A percentile compares a stretch with the other conserved stretches of the same genome.
These are phyloP conservation scores for Aquanectria penicillioides DNA, from an alignment of 2,329 filamentous ascomycete genomes.

Conservation along the genomic window DNA sequence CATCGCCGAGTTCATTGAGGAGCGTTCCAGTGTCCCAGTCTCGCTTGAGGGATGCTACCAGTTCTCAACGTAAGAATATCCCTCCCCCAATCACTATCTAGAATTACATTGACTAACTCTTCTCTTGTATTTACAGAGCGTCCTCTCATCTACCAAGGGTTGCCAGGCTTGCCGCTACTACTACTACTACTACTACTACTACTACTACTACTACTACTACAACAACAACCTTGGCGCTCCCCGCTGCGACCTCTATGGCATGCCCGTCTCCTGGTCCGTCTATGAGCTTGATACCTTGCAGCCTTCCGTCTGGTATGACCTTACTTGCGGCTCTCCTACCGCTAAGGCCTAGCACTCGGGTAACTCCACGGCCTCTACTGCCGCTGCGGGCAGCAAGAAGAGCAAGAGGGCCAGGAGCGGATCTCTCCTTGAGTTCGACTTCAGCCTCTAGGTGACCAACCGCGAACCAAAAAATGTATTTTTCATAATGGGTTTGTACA, in stretches of 20 bases:
- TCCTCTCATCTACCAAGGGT: conserved; percentile 43
- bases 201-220: no score
- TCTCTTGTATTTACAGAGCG: conserved; percentile 42
- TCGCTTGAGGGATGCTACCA: conserved; percentile 54
- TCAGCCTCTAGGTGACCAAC: not conserved
- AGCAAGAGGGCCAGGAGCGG: not conserved
- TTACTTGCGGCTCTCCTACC: conserved; percentile 49
- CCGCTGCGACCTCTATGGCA: conserved; percentile 50
- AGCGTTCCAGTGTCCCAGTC: conserved; percentile 45
- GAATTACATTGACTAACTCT: not conserved
- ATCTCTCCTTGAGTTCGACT: not conserved
- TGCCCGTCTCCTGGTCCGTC: conserved; percentile 43
- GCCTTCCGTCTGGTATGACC: conserved; percentile 48
- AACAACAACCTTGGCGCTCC: conserved; percentile 42
- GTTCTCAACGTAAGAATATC: conserved; percentile 48
- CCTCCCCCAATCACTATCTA: not conserved
- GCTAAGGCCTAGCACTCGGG: conserved; percentile 33
- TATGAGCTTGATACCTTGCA: conserved; percentile 42
- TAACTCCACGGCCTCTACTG: no score
- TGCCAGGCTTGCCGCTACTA: conserved; percentile 51
- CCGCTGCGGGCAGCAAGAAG: no score
- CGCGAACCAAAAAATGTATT: not conserved
- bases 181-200: no score
- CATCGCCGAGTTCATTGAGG: conserved; percentile 51
- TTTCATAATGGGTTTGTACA: not conserved